Evolutionary conservation across 2,329 filamentous ascomycete genomes (phyloP), one percentile per base, ranked within the genome.

Genomic region (Dichotomopilus funicola): DNA sequence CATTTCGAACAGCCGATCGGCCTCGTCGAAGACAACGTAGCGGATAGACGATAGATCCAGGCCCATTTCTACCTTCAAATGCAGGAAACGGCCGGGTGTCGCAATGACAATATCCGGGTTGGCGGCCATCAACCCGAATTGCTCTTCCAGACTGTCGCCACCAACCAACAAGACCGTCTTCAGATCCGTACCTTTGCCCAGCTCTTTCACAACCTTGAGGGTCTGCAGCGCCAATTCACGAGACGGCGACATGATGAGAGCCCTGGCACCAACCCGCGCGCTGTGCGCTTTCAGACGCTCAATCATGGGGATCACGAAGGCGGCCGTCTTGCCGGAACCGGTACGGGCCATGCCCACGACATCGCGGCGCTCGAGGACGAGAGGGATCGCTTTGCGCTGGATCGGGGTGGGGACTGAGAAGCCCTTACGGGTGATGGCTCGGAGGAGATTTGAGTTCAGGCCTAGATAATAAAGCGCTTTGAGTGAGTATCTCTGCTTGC

Each of bases 341-440:
- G 95, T 99, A 62, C 95, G 81, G 6, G 94, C 94, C 94, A 99
- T 99, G 62, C 91, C 95, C 31, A 99, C 92, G n/a, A 97, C 89
- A 78, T 99, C 94, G 72, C 91, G 89, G 53, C 87, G 83, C 59
- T 95, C 88, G 64, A 97, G 78, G 54, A 99, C 84, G 54, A 97
- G 77, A 4, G 94, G 95, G 48, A 99, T 96, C 1, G 94, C 89
- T 73, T 97, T 97, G 63, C 94, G 84, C 75, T 99, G 94, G 71
- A 99, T 99, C 0, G 94, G 94, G 0, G 94, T 99, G 4, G 95
- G 95, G 2, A 97, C 89, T 0, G 88, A 90, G 72, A 96, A 99
- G 12, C 94, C 95, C 73, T 97, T 99, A 64, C 89, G 82, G 10
- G 88, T 82, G 62, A 99, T 97, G 1, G 94, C 90, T 67, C 95